Evolutionary conservation across 139 green algal species (phyloP), one percentile per base, ranked within the genome.

Genomic region (Coelastrella sp.): DNA sequence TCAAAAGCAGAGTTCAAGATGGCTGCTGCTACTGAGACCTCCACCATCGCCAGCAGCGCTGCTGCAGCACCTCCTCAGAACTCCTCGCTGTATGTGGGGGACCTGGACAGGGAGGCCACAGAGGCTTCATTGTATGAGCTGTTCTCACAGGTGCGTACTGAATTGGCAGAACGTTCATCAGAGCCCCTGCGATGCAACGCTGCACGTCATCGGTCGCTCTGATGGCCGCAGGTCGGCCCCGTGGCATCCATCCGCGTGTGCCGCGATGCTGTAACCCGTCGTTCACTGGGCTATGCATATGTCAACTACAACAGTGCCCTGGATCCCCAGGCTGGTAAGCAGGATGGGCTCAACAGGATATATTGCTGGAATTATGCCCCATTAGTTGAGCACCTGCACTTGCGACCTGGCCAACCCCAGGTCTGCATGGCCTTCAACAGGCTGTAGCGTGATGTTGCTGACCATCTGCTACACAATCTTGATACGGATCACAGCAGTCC

Each of bases 251-350:
- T 99, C 90, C 95, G 97, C 75, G 97, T 99, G 22, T 99, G 97
- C 96, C 96, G 97, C 22, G 97, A 99, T 90, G 95, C 97, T 16
- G 96, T 99, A 13, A 99, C 97, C 23, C 95, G 97, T 86, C 96
- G 97, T 89, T 99, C 97, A 3, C 93, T 99, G 87, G 97, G 97
- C 92, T 99, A 99, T 84, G 97, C 97, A 17, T 99, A 99, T 88
- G 97, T 99, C 19, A 99, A 99, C 94, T 99, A 97, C 96, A 99
- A 98, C 93, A 92, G 90, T 78, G 92, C 93, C 7, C 85, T 98
- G 87, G 97, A 99, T 92, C 90, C 96, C 78, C 73, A 92, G 81
- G 96, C 96, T 82, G 96, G 96, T 98, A 89, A 91, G 76, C 75
- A 80, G 32, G 19, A 8, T 56, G 80, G 13, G 61, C 22, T 8